Conservation (phyloP, 441 rosid species). For the Adansonia madagascariensis region DNA sequence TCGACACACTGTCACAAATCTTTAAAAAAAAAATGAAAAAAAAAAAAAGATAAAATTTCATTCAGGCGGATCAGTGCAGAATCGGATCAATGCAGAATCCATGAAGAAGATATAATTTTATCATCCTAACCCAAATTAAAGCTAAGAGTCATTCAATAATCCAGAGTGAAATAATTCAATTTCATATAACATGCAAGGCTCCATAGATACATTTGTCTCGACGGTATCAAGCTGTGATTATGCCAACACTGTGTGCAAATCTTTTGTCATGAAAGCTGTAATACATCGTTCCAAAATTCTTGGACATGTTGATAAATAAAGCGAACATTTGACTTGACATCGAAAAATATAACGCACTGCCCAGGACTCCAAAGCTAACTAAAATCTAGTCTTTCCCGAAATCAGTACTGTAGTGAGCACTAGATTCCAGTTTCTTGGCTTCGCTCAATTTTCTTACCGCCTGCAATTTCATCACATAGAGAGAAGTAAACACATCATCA, state of each 20-base stretch:
- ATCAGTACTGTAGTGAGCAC: slow-evolving; percentile 59
- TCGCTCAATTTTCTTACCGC: slow-evolving; percentile 64
- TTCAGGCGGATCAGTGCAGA: no score
- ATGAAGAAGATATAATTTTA: no score
- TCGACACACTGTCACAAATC: not conserved
- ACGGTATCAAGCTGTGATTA: not conserved
- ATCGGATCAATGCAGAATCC: no score
- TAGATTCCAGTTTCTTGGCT: slow-evolving; percentile 81
- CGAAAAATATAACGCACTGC: slow-evolving; percentile 21
- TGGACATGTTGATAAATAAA: not conserved
- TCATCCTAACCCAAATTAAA: not conserved
- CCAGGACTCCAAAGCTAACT: slow-evolving; percentile 14
- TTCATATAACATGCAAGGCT: slow-evolving; percentile 3
- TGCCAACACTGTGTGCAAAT: not conserved
- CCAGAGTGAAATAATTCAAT: not conserved
- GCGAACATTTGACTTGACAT: not conserved
- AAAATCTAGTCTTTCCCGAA: slow-evolving; percentile 56
- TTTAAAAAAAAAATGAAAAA: no score
- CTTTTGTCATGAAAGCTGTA: not conserved
- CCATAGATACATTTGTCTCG: not conserved
- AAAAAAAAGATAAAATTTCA: no score
- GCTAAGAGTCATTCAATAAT: not conserved
- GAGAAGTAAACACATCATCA: not conserved
- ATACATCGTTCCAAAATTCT: not conserved
- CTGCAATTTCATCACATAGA: not conserved